Evolutionary conservation across 768 basidiomycete genomes (phyloP), one percentile per base, ranked within the genome.

Genomic region (Pulveroboletus sp.): DNA sequence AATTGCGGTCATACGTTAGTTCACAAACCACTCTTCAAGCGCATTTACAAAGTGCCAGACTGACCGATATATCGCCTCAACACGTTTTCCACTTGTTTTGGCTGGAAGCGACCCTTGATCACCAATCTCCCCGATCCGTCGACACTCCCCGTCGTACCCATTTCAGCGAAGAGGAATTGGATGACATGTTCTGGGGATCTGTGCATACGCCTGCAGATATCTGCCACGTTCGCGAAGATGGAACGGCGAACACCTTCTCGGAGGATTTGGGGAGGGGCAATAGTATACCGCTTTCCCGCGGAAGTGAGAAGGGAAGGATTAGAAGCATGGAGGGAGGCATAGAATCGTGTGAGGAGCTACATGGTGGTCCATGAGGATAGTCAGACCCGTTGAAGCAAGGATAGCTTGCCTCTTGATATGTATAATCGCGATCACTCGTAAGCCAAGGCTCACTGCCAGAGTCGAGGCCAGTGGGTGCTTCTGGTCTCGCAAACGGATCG

Each of bases 151-250:
- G 87, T 95, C 13, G 96, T 99, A 73, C 96, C 96, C 85, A 98
- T 84, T 74, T 99, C 96, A 47, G 96, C 84, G 66, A 97, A 98
- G 56, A 98, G 74, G 76, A 90, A 99, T 69, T 89, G 84, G 55
- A 97, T 98, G 62, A 97, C 93, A 61, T 99, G 96, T 70, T 97
- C 95, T 17, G 96, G 93, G 74, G 91, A 77, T 68, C 95, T 80
- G 73, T 96, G 95, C 95, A 99, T 98, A 65, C 90, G 84, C 72
- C 87, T 93, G 80, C 95, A 98, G 56, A 99, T 99, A 65, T 99
- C 95, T 54, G 84, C 83, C 50, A 99, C 80, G 70, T 99, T 99
- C 58, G 93, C 89, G 58, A 99, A 99, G 57, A 97, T 89, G 39
- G 92, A 85, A 72, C 93, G 94, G 73, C 97, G 97, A 75, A 93